Percentiles rank a stretch among this genome's conserved stretches.
Evolutionary conservation across 176 grass and related monocot genomes (phyloP).

Genomic region (Triticum monococcum): DNA sequence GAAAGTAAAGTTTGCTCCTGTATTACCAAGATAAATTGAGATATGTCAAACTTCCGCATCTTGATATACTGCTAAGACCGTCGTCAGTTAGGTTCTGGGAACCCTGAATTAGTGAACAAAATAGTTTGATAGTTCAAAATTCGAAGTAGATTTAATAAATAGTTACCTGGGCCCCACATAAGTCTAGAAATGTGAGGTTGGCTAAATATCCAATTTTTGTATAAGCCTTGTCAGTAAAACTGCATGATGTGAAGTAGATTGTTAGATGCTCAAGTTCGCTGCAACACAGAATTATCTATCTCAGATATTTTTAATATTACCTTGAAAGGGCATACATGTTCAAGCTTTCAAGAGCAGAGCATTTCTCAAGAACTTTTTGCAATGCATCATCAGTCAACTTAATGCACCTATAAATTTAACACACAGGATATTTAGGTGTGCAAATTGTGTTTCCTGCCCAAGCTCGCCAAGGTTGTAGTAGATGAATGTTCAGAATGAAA

Average conservation of each 20-base stretch:
- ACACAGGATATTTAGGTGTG: not conserved
- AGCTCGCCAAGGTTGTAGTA: not conserved
- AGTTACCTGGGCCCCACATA: constrained; percentile 91
- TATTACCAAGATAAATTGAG: constrained; percentile 87
- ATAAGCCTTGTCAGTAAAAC: constrained; percentile 84
- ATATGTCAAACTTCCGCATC: constrained; percentile 61
- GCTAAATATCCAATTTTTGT: constrained; percentile 63
- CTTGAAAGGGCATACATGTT: constrained; percentile 94
- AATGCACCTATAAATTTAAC: constrained; percentile 58
- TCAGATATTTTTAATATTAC: constrained; percentile 35
- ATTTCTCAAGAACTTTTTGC: constrained; percentile 69
- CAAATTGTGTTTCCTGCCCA: constrained; percentile 17
- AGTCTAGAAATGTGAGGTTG: constrained; percentile 79
- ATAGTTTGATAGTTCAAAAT: not conserved
- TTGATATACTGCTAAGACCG: constrained; percentile 70
- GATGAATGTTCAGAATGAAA: not conserved
- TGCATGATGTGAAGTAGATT: constrained; percentile 37
- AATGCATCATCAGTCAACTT: constrained; percentile 86
- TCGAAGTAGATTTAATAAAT: constrained; percentile 20
- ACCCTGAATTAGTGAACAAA: constrained; percentile 17
- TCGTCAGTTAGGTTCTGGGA: constrained; percentile 78
- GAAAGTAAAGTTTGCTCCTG: not conserved
- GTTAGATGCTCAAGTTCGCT: constrained; percentile 18
- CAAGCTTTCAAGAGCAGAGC: constrained; percentile 78
- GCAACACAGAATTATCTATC: constrained; percentile 9